Evolutionary conservation across 768 basidiomycete genomes (phyloP), one percentile per base, ranked within the genome.

Genomic region (Clitopilus passeckerianus): DNA sequence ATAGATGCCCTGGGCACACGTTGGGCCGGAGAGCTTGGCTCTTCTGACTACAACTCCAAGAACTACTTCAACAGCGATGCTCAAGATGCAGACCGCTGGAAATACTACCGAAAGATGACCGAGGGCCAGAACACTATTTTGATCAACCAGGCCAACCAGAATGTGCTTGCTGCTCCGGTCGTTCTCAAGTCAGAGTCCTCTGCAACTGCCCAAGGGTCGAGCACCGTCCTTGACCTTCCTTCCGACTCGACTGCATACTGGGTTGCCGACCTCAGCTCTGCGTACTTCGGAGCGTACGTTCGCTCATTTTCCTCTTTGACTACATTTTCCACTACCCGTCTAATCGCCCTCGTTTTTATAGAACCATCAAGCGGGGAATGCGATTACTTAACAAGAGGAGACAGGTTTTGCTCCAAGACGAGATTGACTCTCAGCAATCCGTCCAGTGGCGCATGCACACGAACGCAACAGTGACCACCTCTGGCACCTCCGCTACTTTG

Each of bases 101-200:
- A 83, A 62, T 98, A 97, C 77, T 99, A 97, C 80, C 84, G 95
- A 70, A 98, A 95, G 80, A 86, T 87, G 75, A 97, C 96, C 4
- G 93, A 96, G 74, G 97, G 97, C 1, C 97, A 99, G 77, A 99
- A 98, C 78, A 95, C 94, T 5, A 79, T 99, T 62, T 67, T 95
- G 57, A 80, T 98, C 64, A 81, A 81, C 65, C 75, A 77, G 61
- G 69, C 74, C 33, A 98, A 98, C 76, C 97, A 99, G 75, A 81
- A 86, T 60, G 91, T 97, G 52, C 70, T 75, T 16, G 84, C 83
- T 18, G 77, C 82, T 4, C 90, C 93, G 0, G 83, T 75, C 20
- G 78, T 79, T n/a, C 16, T 50, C 46, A 77, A 78, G 35, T 85
- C 80, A 63, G 78, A 69, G 6, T 68, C 76, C 8, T 76, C 79